Evolutionary conservation across 345 rosid genomes (phyloP), one percentile per base, ranked within the genome.

Genomic region (Iberis pinnata): DNA sequence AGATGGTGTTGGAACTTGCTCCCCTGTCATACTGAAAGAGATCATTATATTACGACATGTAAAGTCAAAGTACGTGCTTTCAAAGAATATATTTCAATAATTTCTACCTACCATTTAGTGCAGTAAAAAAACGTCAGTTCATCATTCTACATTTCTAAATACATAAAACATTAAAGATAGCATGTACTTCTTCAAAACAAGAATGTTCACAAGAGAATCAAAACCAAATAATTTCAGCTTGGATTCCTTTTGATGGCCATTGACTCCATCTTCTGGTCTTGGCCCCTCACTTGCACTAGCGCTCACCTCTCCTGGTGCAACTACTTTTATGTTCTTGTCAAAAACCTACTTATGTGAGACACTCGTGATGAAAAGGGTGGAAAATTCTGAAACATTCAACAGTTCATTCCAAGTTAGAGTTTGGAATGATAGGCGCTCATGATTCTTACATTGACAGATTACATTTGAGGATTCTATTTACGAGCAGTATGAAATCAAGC

Each of bases 151-250:
- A 51, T 15, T 16, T 26, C 19, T 6, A 58, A 14, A 26, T 5
- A 16, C 17, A 29, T 18, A 53, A 5, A 59, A 48, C 27, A 60
- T 39, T 29, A 25, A 45, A 59, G 18, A 53, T 33, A 13, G n/a
- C 22, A 32, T 58, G 29, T 71, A 93, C 99, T 96, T 93, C 72
- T 75, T 83, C 61, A 93, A 85, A 52, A 97, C 99, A 70, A 93
- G 99, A 74, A 93, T 88, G 65, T 77, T 86, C 49, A 93, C 99
- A 63, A 93, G 97, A 49, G 98, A 92, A 74, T 89, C 98, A 15
- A 92, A 93, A 73, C 99, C 99, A 80, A 93, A 93, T 70, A 93
- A 71, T 64, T 93, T 97, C 75, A 93, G 73, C 56, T 76, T 89
- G 52, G 89, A 73, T 49, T 84, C 89, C n/a, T 65, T 69, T 25